These are phyloP conservation scores for Aspergillus funiculosus DNA, from an alignment of 495 filamentous ascomycete species.

Conservation along the genomic window DNA sequence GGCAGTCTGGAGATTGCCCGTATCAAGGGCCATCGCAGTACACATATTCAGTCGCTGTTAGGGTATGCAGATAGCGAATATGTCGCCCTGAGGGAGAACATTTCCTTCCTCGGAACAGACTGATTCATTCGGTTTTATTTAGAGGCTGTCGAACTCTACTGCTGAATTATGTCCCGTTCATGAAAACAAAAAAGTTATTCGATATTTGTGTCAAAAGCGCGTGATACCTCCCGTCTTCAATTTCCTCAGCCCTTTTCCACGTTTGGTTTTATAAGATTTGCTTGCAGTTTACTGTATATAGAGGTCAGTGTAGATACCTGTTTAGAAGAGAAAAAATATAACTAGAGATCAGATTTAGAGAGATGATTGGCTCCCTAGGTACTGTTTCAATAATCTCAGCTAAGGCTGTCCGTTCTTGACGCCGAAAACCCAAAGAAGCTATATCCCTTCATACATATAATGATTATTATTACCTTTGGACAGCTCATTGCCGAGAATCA, in stretches of 20 bases:
- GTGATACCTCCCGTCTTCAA: constrained; percentile 6
- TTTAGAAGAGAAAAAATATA: too few relatives aligned
- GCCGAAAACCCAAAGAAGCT: too few relatives aligned
- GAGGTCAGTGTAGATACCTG: background rate
- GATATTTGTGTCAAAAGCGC: constrained; percentile 5
- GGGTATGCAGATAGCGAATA: constrained; percentile 95
- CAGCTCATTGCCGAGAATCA: too few relatives aligned
- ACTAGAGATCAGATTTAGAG: too few relatives aligned
- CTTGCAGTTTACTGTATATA: constrained; percentile 8
- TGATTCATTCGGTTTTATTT: constrained; percentile 12
- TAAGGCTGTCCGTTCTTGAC: too few relatives aligned
- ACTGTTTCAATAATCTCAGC: too few relatives aligned
- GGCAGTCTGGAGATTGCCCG: constrained; percentile 72
- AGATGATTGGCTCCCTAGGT: too few relatives aligned
- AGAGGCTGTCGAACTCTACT: background rate
- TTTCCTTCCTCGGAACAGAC: constrained; percentile 60
- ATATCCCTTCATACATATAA: background rate
- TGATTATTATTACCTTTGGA: too few relatives aligned
- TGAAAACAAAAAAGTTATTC: background rate
- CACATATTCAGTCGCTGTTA: constrained; percentile 67
- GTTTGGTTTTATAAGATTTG: background rate
- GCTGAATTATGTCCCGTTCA: background rate
- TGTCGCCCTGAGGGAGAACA: constrained; percentile 82
- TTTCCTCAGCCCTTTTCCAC: background rate
- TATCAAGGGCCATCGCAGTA: constrained; percentile 80